Evolutionary conservation across 441 rosid genomes (phyloP).

Genomic region (Populus hybrid): DNA sequence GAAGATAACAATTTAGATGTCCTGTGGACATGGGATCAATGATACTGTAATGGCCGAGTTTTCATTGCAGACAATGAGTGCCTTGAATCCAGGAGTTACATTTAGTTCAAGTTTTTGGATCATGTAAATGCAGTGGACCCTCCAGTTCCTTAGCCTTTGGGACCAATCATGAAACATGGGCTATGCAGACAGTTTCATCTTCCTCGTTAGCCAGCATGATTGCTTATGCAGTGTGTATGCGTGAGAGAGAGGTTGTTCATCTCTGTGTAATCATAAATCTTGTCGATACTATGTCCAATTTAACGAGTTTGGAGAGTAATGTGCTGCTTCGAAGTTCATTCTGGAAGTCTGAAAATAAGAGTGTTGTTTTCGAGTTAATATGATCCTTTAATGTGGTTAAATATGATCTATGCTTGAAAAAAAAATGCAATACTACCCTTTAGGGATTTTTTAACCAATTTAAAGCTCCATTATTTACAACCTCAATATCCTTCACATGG

Average conservation of each 20-base stretch:
- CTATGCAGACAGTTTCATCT: slow-evolving; percentile 12
- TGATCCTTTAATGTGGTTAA: too few relatives aligned
- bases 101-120: neutral
- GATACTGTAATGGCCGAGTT: slow-evolving; percentile 3
- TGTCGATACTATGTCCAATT: neutral
- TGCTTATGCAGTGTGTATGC: neutral
- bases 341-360: too few relatives aligned
- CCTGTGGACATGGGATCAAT: neutral
- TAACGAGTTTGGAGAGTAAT: too few relatives aligned
- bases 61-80: slow-evolving; percentile 10
- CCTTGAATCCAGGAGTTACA: slow-evolving; percentile 12
- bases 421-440: too few relatives aligned
- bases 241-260: neutral
- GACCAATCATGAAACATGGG: slow-evolving; percentile 24
- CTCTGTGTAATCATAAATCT: neutral
- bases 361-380: too few relatives aligned
- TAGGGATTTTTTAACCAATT: too few relatives aligned
- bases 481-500: too few relatives aligned
- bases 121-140: slow-evolving; percentile 4
- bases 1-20: neutral
- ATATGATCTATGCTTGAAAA: too few relatives aligned
- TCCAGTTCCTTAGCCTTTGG: neutral
- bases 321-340: too few relatives aligned
- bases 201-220: slow-evolving; percentile 4
- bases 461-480: too few relatives aligned